A percentile compares a stretch with the other conserved stretches of the same genome.
phyloP scores from a whole-genome alignment of 2,329 filamentous ascomycete species.

The Blumeria graminis region DNA sequence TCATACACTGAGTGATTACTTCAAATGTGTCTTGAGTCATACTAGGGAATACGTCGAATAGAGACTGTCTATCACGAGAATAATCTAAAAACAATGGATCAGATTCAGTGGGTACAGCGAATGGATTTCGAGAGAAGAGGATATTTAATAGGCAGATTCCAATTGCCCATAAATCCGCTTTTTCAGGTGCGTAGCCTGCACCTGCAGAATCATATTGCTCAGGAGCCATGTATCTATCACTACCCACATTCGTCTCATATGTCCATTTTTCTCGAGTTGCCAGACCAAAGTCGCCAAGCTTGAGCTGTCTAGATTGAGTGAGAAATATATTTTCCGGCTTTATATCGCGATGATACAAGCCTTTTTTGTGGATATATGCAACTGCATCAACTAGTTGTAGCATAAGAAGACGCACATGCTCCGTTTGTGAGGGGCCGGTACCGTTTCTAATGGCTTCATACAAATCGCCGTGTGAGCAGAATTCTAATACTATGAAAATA shows the following conservation, averaged over 20 bases:
- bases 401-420: conserved; percentile 96
- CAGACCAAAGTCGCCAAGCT: conserved; percentile 88
- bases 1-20: conserved; percentile 74
- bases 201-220: conserved; percentile 86
- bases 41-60: conserved; percentile 94
- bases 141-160: conserved; percentile 93
- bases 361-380: conserved; percentile 71
- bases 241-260: conserved; percentile 79
- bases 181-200: conserved; percentile 71
- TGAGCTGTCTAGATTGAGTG: conserved; percentile 65
- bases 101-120: conserved; percentile 70
- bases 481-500: conserved; percentile 80
- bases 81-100: conserved; percentile 89
- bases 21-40: conserved; percentile 98
- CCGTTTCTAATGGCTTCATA: conserved; percentile 90
- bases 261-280: conserved; percentile 80
- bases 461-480: conserved; percentile 80
- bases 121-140: conserved; percentile 88
- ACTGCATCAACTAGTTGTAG: conserved; percentile 76
- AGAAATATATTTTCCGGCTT: conserved; percentile 99
- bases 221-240: conserved; percentile 96
- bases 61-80: conserved; percentile 72
- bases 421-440: conserved; percentile 74
- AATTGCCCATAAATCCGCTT: conserved; percentile 92
- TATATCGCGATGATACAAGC: conserved; percentile 91